phyloP scores from a whole-genome alignment of 2,329 filamentous ascomycete genomes.

The Hypoxylon sp. region DNA sequence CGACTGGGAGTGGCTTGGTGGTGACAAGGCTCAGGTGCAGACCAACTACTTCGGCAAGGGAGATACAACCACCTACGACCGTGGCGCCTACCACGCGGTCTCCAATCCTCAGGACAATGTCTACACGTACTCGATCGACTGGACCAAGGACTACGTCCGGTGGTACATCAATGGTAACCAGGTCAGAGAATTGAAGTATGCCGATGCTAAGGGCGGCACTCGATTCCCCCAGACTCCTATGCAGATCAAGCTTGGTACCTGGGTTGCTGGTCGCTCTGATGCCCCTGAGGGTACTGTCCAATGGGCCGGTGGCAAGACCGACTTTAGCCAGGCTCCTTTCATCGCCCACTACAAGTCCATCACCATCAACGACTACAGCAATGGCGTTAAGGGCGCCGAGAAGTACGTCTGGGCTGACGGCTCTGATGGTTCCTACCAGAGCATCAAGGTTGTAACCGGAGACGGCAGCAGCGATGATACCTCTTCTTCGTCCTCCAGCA shows the following conservation, averaged over 20 bases:
- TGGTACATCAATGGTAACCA: slow-evolving; percentile 75
- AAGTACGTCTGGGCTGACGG: slow-evolving; percentile 67
- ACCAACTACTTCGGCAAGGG: slow-evolving; percentile 88
- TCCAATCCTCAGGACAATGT: slow-evolving; percentile 65
- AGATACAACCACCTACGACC: slow-evolving; percentile 77
- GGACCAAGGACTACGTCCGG: slow-evolving; percentile 73
- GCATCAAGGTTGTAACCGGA: slow-evolving; percentile 66
- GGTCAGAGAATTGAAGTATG: slow-evolving; percentile 73
- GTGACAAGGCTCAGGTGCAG: slow-evolving; percentile 80
- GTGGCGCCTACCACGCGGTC: slow-evolving; percentile 74
- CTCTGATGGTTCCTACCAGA: slow-evolving; percentile 64
- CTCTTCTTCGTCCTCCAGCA: slow-evolving; percentile 40
- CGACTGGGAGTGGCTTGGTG: slow-evolving; percentile 96
- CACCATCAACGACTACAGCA: slow-evolving; percentile 68
- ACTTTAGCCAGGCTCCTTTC: slow-evolving; percentile 68
- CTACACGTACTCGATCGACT: slow-evolving; percentile 79
- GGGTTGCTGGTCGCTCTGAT: slow-evolving; percentile 71
- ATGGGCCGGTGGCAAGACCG: slow-evolving; percentile 74
- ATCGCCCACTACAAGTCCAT: slow-evolving; percentile 70
- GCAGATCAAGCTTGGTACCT: slow-evolving; percentile 78
- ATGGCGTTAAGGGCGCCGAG: slow-evolving; percentile 63
- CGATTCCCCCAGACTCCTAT: slow-evolving; percentile 81
- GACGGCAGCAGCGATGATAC: slow-evolving; percentile 51
- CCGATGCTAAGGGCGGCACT: slow-evolving; percentile 69
- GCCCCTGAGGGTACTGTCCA: slow-evolving; percentile 79